A percentile compares a stretch with the other conserved stretches of the same genome.
phyloP scores from a whole-genome alignment of 73 alveolate genomes.

The Effrenium voratum region DNA sequence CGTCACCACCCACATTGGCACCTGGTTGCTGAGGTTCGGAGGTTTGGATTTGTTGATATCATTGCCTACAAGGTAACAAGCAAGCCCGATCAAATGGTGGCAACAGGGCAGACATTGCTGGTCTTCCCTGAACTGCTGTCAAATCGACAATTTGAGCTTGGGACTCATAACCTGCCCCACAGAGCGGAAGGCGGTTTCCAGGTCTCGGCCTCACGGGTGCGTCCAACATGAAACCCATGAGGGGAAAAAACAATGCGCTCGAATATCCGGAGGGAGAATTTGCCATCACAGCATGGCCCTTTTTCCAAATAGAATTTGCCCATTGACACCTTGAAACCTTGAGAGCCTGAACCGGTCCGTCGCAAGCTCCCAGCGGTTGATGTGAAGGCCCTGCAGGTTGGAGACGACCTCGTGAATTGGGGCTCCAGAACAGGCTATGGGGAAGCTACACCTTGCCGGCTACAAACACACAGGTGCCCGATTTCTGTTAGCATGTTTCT shows the following conservation, averaged over 20 bases:
- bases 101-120: neutral
- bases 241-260: no score
- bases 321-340: neutral
- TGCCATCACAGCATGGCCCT: no score
- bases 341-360: neutral
- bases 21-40: neutral
- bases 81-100: neutral
- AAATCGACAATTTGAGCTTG: neutral
- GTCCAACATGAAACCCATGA: no score
- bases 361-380: slow-evolving; percentile 64
- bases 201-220: slow-evolving; percentile 48
- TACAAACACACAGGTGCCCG: no score
- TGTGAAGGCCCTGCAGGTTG: slow-evolving; percentile 59
- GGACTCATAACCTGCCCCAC: slow-evolving; percentile 82
- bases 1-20: slow-evolving; percentile 79
- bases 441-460: no score
- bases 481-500: no score
- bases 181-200: slow-evolving; percentile 51
- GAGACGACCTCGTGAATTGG: slow-evolving; percentile 45
- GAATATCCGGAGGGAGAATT: no score
- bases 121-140: neutral
- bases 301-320: no score
- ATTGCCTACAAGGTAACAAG: neutral
- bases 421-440: no score
- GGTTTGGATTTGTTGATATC: no score